These are phyloP conservation scores for Acorus calamus DNA, from an alignment of 106 monocot species.

Conservation along the genomic window DNA sequence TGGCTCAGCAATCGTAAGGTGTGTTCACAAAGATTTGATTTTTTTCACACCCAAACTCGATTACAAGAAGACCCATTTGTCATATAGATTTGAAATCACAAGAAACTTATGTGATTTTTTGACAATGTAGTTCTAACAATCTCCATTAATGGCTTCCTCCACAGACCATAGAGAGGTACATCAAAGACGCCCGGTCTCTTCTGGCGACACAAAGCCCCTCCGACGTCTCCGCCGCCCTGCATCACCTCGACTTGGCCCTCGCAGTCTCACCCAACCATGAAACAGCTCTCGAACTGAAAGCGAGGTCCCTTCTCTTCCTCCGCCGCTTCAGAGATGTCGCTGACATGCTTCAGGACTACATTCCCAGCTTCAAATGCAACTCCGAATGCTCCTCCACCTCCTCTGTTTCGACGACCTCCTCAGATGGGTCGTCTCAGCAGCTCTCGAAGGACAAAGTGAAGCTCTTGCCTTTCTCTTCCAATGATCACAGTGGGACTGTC, in stretches of 20 bases:
- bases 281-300: constrained; percentile 55
- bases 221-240: constrained; percentile 37
- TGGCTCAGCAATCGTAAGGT: constrained; percentile 74
- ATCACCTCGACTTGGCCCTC: constrained; percentile 21
- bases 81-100: background rate
- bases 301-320: constrained; percentile 55
- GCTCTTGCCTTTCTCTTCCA: constrained; percentile 18
- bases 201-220: constrained; percentile 37
- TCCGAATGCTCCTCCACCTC: constrained; percentile 36
- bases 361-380: constrained; percentile 56
- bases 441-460: constrained; percentile 19
- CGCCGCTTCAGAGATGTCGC: constrained; percentile 73
- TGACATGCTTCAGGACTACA: constrained; percentile 81
- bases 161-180: constrained; percentile 55
- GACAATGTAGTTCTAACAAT: background rate
- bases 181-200: constrained; percentile 48
- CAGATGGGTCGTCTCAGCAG: background rate
- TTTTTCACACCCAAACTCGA: too few relatives aligned
- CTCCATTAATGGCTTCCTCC: background rate
- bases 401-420: background rate
- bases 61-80: background rate
- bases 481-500: background rate
- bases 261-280: constrained; percentile 35
- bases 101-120: too few relatives aligned
- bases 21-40: background rate